phyloP scores from a whole-genome alignment of 192 early-diverging fungal species.

The Backusella macrospora region DNA sequence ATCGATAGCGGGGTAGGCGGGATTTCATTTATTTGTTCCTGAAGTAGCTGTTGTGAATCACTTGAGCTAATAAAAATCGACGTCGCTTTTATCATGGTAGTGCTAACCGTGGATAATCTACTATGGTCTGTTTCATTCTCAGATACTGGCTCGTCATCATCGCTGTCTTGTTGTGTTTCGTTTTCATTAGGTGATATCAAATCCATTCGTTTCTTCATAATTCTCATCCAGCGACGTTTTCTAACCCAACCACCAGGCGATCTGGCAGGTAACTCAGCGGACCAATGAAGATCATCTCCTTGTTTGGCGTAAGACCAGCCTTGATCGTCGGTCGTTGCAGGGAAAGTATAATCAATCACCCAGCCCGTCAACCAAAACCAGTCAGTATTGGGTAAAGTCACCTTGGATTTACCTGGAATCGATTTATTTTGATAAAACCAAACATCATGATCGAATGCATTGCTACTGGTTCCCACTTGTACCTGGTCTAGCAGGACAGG shows the following conservation, averaged over 20 bases:
- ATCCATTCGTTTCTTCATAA: conserved; percentile 12
- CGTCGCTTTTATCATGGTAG: neutral
- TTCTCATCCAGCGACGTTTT: conserved; percentile 1
- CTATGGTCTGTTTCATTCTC: neutral
- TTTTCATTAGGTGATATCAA: neutral
- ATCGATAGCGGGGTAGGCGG: neutral
- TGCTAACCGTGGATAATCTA: neutral
- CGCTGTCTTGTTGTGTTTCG: no score
- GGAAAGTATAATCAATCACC: neutral
- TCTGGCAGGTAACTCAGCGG: neutral
- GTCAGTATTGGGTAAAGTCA: neutral
- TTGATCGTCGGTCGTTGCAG: neutral
- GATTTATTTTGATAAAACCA: neutral
- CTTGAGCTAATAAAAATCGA: neutral
- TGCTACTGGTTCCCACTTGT: neutral
- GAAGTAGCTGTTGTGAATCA: neutral
- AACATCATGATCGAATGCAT: neutral
- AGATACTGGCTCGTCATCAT: neutral
- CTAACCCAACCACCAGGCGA: neutral
- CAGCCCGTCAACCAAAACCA: conserved; percentile 15
- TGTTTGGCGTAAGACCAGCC: conserved; percentile 15
- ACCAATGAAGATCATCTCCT: neutral
- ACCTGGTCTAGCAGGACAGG: neutral
- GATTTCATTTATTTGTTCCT: conserved; percentile 7
- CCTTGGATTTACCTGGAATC: neutral